A percentile compares a stretch with the other conserved stretches of the same genome.
Conservation (phyloP, 2,329 filamentous ascomycete species). For the Ambrosiella cleistominuta region DNA sequence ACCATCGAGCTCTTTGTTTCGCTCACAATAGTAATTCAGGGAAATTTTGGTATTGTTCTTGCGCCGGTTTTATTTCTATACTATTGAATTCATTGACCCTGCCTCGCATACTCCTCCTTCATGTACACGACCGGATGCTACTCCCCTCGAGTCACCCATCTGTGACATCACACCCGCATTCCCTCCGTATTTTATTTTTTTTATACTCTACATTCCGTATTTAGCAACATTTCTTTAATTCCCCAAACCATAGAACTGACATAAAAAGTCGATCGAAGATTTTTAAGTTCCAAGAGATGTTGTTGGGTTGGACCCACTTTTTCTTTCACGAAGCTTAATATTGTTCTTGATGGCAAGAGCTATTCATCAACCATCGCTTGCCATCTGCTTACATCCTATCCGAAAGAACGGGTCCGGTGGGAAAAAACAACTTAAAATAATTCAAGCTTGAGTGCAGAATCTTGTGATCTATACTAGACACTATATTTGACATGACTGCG, state of each 20-base stretch:
- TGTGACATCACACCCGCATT: too few relatives aligned
- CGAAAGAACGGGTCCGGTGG: too few relatives aligned
- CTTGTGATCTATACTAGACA: too few relatives aligned
- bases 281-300: neutral
- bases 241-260: neutral
- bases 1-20: neutral
- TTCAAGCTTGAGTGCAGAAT: too few relatives aligned
- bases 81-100: neutral
- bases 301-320: neutral
- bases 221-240: neutral
- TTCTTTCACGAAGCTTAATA: neutral
- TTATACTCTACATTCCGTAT: too few relatives aligned
- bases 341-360: neutral
- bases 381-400: too few relatives aligned
- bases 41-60: neutral
- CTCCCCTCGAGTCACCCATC: neutral
- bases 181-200: too few relatives aligned
- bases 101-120: neutral
- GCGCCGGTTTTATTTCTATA: neutral
- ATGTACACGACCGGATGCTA: neutral
- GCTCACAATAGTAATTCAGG: neutral
- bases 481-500: too few relatives aligned
- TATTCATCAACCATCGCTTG: neutral
- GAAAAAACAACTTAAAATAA: too few relatives aligned
- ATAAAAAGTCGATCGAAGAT: neutral